Evolutionary conservation across 108 stramenopile species (phyloP).

Genomic region (Epithemia pelagica): DNA sequence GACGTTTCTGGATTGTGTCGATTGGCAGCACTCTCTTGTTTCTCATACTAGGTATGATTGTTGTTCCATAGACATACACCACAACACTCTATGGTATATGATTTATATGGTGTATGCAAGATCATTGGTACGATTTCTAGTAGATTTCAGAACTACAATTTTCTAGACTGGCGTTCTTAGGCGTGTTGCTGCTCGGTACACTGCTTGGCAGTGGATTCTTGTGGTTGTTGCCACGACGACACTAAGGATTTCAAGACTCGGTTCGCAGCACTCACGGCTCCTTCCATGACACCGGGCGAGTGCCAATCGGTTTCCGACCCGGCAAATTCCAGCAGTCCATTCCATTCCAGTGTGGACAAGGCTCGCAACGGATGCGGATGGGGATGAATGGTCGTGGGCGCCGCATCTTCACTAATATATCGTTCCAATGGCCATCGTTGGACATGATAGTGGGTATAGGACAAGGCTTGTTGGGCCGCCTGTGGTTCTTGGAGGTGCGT

Average conservation of each 20-base stretch:
- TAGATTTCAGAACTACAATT: too few relatives aligned
- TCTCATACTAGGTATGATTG: too few relatives aligned
- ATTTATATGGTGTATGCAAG: too few relatives aligned
- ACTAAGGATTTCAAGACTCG: slow-evolving; percentile 17
- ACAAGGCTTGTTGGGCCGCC: slow-evolving; percentile 6
- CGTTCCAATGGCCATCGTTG: slow-evolving; percentile 40
- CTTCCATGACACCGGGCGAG: slow-evolving; percentile 67
- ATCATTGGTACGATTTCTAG: too few relatives aligned
- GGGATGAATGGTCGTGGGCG: slow-evolving; percentile 28
- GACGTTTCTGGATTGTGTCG: too few relatives aligned
- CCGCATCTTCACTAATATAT: slow-evolving; percentile 35
- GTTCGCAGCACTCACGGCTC: slow-evolving; percentile 42
- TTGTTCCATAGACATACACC: too few relatives aligned
- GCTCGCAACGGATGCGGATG: slow-evolving; percentile 39
- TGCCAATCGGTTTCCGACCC: slow-evolving; percentile 44
- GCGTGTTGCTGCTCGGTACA: too few relatives aligned
- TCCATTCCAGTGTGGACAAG: slow-evolving; percentile 40
- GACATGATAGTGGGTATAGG: slow-evolving; percentile 19
- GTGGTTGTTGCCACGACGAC: too few relatives aligned
- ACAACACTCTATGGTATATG: too few relatives aligned
- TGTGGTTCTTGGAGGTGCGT: background rate
- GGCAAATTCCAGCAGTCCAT: slow-evolving; percentile 39
- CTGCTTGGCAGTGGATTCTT: too few relatives aligned
- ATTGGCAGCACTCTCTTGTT: too few relatives aligned
- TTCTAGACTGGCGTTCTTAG: too few relatives aligned